Conservation (phyloP, 2,329 filamentous ascomycete species). For the Colletotrichum shisoi region DNA sequence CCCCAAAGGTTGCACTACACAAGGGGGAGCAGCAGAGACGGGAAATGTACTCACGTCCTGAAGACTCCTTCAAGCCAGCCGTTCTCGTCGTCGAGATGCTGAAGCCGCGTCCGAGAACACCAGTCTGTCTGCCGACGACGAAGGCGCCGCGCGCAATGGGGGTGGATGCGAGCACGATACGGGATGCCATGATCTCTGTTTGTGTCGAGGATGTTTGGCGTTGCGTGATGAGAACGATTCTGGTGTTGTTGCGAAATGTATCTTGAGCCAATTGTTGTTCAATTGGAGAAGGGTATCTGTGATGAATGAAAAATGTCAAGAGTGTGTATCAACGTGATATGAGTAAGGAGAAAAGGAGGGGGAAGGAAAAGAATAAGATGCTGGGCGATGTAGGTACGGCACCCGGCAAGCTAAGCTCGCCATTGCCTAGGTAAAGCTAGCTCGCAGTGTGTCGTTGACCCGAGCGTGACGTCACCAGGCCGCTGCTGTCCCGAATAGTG, state of each 20-base stretch:
- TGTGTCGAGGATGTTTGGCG: not conserved
- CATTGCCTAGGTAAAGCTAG: constrained; percentile 18
- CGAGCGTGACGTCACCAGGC: constrained; percentile 28
- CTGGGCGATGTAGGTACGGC: constrained; percentile 1
- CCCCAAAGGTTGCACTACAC: not conserved
- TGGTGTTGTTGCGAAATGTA: not conserved
- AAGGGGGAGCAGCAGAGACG: not conserved
- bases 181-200: constrained; percentile 46
- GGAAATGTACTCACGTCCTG: constrained; percentile 45
- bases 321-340: not conserved
- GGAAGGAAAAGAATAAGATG: not conserved
- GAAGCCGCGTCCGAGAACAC: constrained; percentile 41
- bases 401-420: not conserved
- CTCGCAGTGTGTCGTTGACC: constrained; percentile 23
- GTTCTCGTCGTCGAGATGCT: constrained; percentile 45
- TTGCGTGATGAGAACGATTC: not conserved
- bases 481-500: constrained; percentile 9
- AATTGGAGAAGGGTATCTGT: not conserved
- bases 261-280: not conserved
- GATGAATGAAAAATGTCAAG: not conserved
- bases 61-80: constrained; percentile 51
- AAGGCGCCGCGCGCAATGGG: constrained; percentile 42
- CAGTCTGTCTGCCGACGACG: constrained; percentile 42
- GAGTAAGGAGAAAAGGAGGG: not conserved
- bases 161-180: constrained; percentile 43